Base-by-base conservation (phyloP, 768 basidiomycete genomes). In the Leccinellum albellum region DNA sequence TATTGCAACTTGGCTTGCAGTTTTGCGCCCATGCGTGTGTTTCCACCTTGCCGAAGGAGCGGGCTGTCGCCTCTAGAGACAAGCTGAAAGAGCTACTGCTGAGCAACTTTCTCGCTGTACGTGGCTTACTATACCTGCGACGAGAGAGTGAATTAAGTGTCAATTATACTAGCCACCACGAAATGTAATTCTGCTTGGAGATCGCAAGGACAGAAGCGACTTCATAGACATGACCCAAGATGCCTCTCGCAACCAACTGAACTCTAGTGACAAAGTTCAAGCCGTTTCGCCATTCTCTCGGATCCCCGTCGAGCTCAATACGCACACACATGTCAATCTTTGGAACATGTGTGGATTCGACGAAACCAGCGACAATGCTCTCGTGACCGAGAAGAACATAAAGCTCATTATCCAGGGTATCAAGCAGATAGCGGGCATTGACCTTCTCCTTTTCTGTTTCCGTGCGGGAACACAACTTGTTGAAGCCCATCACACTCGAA, bases 1-100 rank as follows among this genome's bases (percentile, higher is more conserved):
- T 76, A 58, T 61, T 51, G 20, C 28, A 50, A 17, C 56, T 73
- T 31, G 65, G 65, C 7, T 75, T 79, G 58, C 50, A 61, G 24
- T 67, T 76, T 23, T 63, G 66, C 29, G 73, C 66, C 4, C 68
- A 73, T 26, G 77, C 74, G 6, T 79, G 78, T 57, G 61, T 77
- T 49, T 70, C 72, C 4, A 64, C 70, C 23, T 33, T 69, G 14
- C 49, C 15, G 23, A 56, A 53, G 2, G 15, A 3, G 29, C 64
- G 54, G 24, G 33, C 49, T 4, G 56, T 62, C 3, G 9, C 50
- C 6, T 68, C 66, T 26, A 54, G 17, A 31, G 49, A 17, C 29
- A 60, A 48, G 44, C 51, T 66, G 23, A 57, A 44, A 40, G 51
- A 57, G 3, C 46, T 66, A 31, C 48, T 64, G 13, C 55, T 48